Conservation (phyloP, 2,329 filamentous ascomycete genomes). For the Paecilomyces variotii region DNA sequence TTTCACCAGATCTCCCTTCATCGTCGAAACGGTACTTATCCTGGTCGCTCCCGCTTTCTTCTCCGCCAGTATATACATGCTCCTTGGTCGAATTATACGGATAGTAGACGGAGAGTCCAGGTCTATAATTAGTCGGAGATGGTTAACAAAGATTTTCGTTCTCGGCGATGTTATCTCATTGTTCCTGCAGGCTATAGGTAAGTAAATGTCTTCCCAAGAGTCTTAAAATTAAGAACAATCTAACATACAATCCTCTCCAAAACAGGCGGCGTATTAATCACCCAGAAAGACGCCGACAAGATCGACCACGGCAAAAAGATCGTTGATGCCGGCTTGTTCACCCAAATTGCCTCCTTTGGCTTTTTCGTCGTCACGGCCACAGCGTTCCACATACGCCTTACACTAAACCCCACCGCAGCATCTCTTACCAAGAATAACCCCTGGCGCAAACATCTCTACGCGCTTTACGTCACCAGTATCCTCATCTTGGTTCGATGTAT, state of each 20-base stretch:
- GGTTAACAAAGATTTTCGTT: conserved; percentile 42
- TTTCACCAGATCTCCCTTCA: conserved; percentile 33
- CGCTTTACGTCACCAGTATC: conserved; percentile 10
- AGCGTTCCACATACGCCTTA: conserved; percentile 40
- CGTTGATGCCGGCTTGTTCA: conserved; percentile 45
- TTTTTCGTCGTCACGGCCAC: conserved; percentile 44
- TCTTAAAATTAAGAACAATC: background rate
- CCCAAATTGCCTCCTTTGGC: conserved; percentile 49
- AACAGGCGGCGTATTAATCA: conserved; percentile 1
- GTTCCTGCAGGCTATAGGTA: conserved; percentile 28
- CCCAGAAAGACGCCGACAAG: background rate
- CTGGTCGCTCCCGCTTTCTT: conserved; percentile 41
- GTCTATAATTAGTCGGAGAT: conserved; percentile 34
- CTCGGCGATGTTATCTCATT: conserved; percentile 41
- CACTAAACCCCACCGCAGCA: conserved; percentile 15
- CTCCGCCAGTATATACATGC: conserved; percentile 42
- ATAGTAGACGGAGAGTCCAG: conserved; percentile 31
- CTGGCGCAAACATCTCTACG: conserved; percentile 27
- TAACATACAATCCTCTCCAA: background rate
- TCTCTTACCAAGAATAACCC: conserved; percentile 5
- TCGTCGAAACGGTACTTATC: conserved; percentile 37
- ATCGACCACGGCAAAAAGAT: conserved; percentile 20
- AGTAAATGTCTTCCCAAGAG: background rate
- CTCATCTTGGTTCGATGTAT: conserved; percentile 14
- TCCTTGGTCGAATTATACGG: conserved; percentile 36